phyloP scores from a whole-genome alignment of 345 rosid genomes.

The Dipteronia dyeriana region DNA sequence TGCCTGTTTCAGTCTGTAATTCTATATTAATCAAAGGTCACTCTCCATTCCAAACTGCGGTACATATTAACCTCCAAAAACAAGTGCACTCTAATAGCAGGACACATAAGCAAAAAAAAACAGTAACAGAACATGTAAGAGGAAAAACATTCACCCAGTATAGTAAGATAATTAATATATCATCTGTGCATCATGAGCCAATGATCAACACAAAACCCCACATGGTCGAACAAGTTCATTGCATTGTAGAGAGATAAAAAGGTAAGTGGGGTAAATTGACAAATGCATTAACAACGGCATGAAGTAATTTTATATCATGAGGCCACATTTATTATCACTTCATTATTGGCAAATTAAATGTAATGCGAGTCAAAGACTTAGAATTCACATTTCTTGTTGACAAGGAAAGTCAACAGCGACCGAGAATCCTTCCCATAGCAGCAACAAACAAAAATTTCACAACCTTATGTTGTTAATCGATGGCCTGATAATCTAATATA shows the following conservation, averaged over 20 bases:
- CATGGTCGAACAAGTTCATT: background rate
- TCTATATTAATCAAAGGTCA: background rate
- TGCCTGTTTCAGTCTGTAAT: background rate
- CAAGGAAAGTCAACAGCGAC: background rate
- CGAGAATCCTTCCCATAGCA: background rate
- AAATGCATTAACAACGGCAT: background rate
- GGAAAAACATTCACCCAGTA: background rate
- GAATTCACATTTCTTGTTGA: background rate
- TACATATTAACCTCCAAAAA: background rate
- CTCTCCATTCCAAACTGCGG: background rate
- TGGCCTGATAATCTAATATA: background rate
- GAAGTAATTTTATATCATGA: background rate
- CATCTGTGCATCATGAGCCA: background rate
- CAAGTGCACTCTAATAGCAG: background rate
- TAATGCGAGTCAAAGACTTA: background rate
- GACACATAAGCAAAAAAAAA: background rate
- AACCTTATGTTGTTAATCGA: background rate
- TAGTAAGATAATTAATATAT: background rate
- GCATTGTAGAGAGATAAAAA: background rate
- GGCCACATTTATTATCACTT: slow-evolving; percentile 5
- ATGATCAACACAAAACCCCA: background rate
- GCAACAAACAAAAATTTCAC: background rate
- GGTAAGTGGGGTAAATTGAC: background rate
- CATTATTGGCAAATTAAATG: background rate
- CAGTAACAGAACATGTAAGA: slow-evolving; percentile 5